Evolutionary conservation across 805 yeast genomes (phyloP).

Genomic region (Isabelozyma heimii): DNA sequence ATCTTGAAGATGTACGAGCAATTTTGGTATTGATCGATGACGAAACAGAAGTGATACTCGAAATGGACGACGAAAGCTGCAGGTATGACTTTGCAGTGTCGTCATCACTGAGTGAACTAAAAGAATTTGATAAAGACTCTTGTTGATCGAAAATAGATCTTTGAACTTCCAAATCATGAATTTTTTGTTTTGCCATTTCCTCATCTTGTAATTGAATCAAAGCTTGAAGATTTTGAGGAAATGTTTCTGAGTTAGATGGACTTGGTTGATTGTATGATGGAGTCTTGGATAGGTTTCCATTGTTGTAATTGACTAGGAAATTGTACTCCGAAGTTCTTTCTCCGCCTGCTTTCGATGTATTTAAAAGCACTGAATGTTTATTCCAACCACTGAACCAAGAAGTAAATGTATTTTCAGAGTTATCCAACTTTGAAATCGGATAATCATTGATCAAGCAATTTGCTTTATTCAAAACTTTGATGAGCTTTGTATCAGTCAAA

Average conservation of each 20-base stretch:
- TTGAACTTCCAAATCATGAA: conserved; percentile 22
- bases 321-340: conserved; percentile 6
- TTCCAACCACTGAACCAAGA: conserved; percentile 37
- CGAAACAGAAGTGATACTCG: conserved; percentile 28
- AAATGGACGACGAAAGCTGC: conserved; percentile 30
- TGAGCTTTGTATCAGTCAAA: conserved; percentile 24
- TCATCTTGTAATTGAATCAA: conserved; percentile 26
- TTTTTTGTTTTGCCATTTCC: conserved; percentile 26
- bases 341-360: conserved; percentile 22
- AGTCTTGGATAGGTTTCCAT: background rate
- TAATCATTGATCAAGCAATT: conserved; percentile 19
- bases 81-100: conserved; percentile 15
- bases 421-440: conserved; percentile 19
- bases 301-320: conserved; percentile 1
- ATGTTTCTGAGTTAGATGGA: background rate
- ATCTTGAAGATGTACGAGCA: conserved; percentile 23
- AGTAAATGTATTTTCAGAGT: conserved; percentile 18
- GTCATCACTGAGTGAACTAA: conserved; percentile 13
- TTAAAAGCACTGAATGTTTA: conserved; percentile 28
- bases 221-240: conserved; percentile 3
- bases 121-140: conserved; percentile 17
- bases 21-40: conserved; percentile 25
- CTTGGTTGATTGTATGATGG: conserved; percentile 1
- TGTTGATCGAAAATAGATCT: conserved; percentile 18
- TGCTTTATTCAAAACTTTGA: conserved; percentile 23